Evolutionary conservation across 371 early-diverging fungal genomes (phyloP).

Genomic region (Zopfochytrium polystomum): DNA sequence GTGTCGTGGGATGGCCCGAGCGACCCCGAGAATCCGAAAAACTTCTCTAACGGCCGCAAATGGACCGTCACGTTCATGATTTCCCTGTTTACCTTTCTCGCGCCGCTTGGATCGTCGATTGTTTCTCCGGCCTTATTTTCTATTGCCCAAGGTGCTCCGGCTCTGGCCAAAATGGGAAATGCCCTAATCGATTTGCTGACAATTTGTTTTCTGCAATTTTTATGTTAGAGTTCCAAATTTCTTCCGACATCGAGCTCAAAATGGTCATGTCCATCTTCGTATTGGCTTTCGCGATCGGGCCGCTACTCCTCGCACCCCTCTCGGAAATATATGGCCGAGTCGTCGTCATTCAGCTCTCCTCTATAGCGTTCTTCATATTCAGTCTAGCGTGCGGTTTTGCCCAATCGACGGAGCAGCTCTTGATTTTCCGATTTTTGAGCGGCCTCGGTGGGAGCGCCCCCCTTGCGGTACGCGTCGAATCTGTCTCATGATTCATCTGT

Average conservation of each 20-base stretch:
- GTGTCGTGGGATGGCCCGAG: too few relatives aligned
- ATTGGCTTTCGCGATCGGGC: slow-evolving; percentile 17
- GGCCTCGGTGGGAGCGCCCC: slow-evolving; percentile 17
- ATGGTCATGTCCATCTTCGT: slow-evolving; percentile 17
- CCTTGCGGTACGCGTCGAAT: too few relatives aligned
- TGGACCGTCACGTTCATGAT: too few relatives aligned
- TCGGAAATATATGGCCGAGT: slow-evolving; percentile 17
- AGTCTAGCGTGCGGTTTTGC: slow-evolving; percentile 10
- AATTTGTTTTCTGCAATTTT: too few relatives aligned
- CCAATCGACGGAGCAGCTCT: slow-evolving; percentile 1
- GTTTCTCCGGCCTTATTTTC: slow-evolving; percentile 10
- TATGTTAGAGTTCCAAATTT: slow-evolving; percentile 9
- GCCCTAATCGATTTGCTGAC: neutral
- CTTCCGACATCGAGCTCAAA: slow-evolving; percentile 1
- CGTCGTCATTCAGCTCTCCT: slow-evolving; percentile 4
- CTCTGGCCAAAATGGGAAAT: neutral
- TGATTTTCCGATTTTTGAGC: slow-evolving; percentile 9
- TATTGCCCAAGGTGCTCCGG: slow-evolving; percentile 8
- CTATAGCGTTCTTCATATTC: slow-evolving; percentile 15
- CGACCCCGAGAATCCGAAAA: too few relatives aligned
- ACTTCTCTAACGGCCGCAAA: too few relatives aligned
- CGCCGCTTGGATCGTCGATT: slow-evolving; percentile 15
- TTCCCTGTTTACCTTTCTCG: slow-evolving; percentile 17
- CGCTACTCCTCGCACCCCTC: slow-evolving; percentile 12
- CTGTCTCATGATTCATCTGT: too few relatives aligned